A percentile compares a stretch with the other conserved stretches of the same genome.
Evolutionary conservation across 208 protist species (phyloP).

Genomic region (Acanthamoeba healyi): DNA sequence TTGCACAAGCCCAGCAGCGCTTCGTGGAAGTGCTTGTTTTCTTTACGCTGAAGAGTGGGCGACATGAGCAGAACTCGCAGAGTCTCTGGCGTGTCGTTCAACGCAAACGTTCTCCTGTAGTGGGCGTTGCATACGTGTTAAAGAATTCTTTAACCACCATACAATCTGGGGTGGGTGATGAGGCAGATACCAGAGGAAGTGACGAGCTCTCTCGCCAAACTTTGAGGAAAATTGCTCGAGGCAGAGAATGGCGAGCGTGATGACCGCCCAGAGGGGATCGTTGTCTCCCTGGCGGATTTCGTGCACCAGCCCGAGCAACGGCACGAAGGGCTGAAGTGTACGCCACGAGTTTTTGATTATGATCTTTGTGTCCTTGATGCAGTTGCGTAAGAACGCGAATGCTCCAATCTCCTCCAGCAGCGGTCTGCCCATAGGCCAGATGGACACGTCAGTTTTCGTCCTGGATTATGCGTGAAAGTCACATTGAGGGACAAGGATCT

Average conservation of each 20-base stretch:
- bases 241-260: neutral
- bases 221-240: slow-evolving; percentile 26
- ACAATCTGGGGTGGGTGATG: neutral
- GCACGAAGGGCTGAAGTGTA: slow-evolving; percentile 6
- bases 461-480: no score
- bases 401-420: slow-evolving; percentile 2
- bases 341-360: neutral
- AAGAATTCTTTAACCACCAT: neutral
- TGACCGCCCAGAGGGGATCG: neutral
- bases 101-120: neutral
- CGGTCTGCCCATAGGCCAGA: neutral
- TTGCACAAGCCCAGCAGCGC: neutral
- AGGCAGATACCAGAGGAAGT: slow-evolving; percentile 5
- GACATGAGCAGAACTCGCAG: neutral
- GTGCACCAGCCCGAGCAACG: neutral
- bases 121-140: neutral
- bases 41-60: neutral
- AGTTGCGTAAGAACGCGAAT: neutral
- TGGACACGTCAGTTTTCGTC: no score
- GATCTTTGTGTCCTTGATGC: neutral
- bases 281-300: neutral
- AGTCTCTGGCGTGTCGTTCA: slow-evolving; percentile 39
- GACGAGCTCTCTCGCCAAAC: neutral
- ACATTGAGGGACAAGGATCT: no score
- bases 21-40: neutral